Percentiles rank a stretch among this genome's conserved stretches.
Conservation (phyloP, 768 basidiomycete genomes). For the Mrakia gelida region DNA sequence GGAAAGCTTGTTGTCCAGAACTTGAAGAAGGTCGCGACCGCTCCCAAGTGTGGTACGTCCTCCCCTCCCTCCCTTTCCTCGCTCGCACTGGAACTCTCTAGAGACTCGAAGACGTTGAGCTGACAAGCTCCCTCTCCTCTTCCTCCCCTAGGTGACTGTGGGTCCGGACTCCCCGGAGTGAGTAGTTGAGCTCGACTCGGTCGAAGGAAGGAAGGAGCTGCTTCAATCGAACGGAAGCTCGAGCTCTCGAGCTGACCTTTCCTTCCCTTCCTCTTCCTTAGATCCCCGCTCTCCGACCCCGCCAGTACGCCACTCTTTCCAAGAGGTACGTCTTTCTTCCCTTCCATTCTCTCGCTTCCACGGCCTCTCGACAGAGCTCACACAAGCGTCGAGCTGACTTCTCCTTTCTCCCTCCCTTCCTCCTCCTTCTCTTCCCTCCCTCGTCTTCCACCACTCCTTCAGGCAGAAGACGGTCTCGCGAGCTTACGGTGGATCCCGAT, state of each 20-base stretch:
- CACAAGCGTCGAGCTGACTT: background rate
- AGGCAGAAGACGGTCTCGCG: conserved; percentile 85
- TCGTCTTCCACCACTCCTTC: background rate
- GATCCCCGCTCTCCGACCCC: conserved; percentile 93
- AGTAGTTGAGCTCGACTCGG: conserved; percentile 44
- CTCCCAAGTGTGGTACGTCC: conserved; percentile 38
- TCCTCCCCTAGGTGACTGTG: conserved; percentile 90
- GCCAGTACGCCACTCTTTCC: conserved; percentile 90
- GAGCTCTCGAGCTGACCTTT: conserved; percentile 2
- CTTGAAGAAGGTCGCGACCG: conserved; percentile 79
- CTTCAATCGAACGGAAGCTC: conserved; percentile 13
- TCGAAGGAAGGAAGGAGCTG: background rate
- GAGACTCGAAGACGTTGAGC: background rate
- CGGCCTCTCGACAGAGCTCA: background rate
- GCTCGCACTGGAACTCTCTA: background rate
- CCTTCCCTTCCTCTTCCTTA: conserved; percentile 42
- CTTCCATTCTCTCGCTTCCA: background rate
- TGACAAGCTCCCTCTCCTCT: background rate
- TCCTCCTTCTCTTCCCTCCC: background rate
- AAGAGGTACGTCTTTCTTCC: conserved; percentile 55
- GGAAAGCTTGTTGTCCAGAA: conserved; percentile 98
- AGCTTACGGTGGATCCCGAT: conserved; percentile 96
- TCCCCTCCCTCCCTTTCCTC: background rate
- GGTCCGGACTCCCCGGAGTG: conserved; percentile 88
- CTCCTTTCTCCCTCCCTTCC: background rate